Evolutionary conservation across 495 filamentous ascomycete species (phyloP).

Genomic region (Monascus purpureus): DNA sequence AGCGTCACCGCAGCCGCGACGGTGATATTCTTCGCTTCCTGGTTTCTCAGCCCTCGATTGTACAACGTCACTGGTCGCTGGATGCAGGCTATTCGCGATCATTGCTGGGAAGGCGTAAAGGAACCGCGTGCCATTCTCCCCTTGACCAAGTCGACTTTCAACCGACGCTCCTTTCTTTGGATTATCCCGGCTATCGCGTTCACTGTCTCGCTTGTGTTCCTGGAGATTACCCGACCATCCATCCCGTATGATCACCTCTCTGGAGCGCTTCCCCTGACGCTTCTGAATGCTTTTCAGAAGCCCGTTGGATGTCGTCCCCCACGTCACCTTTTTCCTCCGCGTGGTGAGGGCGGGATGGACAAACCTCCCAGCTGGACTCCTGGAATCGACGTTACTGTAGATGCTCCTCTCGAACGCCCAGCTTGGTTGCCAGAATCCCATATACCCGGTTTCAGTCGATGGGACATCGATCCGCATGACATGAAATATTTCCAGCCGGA

Average conservation of each 20-base stretch:
- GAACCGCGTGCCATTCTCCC: conserved; percentile 11
- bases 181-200: conserved; percentile 7
- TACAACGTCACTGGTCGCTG: conserved; percentile 16
- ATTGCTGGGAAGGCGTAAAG: conserved; percentile 5
- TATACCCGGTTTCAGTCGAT: conserved; percentile 16
- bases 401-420: not conserved
- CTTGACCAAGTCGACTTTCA: conserved; percentile 5
- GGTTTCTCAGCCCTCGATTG: conserved; percentile 15
- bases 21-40: conserved; percentile 17
- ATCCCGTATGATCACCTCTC: conserved; percentile 21
- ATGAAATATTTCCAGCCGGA: not conserved
- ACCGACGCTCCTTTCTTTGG: conserved; percentile 9
- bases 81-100: conserved; percentile 13
- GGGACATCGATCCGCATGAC: conserved; percentile 2
- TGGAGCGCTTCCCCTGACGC: conserved; percentile 15
- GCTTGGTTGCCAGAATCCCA: conserved; percentile 15
- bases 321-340: conserved; percentile 12
- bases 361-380: not conserved
- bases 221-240: conserved; percentile 13
- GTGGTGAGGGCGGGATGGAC: conserved; percentile 1
- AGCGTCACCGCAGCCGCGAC: conserved; percentile 20
- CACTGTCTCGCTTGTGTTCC: conserved; percentile 10
- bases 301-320: conserved; percentile 13
- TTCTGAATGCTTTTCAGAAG: conserved; percentile 16
- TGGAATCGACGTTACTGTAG: not conserved